Conservation (phyloP, 108 stramenopile genomes). For the Skeletonema tropicum region DNA sequence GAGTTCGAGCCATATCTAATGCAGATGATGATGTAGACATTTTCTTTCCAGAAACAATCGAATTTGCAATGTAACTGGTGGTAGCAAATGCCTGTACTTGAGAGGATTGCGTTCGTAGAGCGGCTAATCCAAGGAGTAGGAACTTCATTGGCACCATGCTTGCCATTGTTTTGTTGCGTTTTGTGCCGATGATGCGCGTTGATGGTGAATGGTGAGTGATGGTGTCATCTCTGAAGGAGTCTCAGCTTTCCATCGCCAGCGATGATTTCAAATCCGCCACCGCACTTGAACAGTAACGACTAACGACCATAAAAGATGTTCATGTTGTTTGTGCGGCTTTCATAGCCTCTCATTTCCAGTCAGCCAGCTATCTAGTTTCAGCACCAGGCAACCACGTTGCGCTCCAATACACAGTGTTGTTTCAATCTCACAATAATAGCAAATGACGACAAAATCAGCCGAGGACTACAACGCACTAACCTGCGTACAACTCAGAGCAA, state of each 20-base stretch:
- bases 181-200: too few relatives aligned
- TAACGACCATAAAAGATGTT: too few relatives aligned
- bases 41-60: slow-evolving; percentile 3
- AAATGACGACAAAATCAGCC: background rate
- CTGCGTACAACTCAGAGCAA: background rate
- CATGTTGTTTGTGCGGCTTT: too few relatives aligned
- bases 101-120: slow-evolving; percentile 1
- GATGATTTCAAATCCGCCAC: too few relatives aligned
- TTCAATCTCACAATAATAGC: too few relatives aligned
- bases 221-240: too few relatives aligned
- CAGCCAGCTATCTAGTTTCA: too few relatives aligned
- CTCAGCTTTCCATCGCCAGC: too few relatives aligned
- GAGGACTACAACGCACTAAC: background rate
- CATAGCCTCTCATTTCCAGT: background rate
- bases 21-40: slow-evolving; percentile 18
- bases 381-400: too few relatives aligned
- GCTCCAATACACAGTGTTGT: too few relatives aligned
- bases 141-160: background rate
- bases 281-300: too few relatives aligned
- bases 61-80: background rate
- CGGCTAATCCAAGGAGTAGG: slow-evolving; percentile 1
- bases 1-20: slow-evolving; percentile 54
- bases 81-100: background rate
- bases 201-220: too few relatives aligned
- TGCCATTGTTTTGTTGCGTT: background rate